Base-by-base conservation (phyloP, 2,329 filamentous ascomycete species). In the Aspergillus clavatus region DNA sequence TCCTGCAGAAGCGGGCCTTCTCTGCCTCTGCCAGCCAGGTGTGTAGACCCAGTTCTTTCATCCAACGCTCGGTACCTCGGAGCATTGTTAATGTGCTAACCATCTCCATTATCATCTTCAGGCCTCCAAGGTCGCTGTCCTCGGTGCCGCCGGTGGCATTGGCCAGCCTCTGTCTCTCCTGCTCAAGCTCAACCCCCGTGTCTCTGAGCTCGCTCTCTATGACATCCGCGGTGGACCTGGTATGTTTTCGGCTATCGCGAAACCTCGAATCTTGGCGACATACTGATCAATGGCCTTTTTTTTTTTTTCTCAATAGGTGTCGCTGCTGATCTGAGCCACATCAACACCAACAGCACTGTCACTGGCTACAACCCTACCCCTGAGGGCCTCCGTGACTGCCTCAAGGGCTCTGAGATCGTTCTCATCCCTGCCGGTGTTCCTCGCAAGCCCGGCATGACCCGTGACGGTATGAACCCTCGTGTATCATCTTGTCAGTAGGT, bases 391-490 rank as follows among this genome's bases (percentile, higher is more conserved):
- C 80, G 81, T 62, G 80, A 79, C 56, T 85, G 84, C 66, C 82
- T 98, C 71, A 86, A 87, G 77, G 90, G 81, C 68, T 78, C 89
- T 66, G 89, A 97, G 75, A 84, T 98, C 62, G 88, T 98, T 67
- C 83, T 98, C 68, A 97, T 98, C 73, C 93, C 93, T 67, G 93
- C 93, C 66, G 93, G 93, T 80, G 91, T 98, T 59, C 93, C 93
- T 69, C 89, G 93, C 78, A 96, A 96, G 83, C 93, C 93, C 71
- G 93, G 93, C 76, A 98, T 98, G 93, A 95, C 87, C 77, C 90
- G 93, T 80, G 93, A 98, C 76, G 81, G 81, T 83, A 75, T 53
- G 73, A 12, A n/a, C n/a, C 29, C n/a, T 8, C 14, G 7, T 29
- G 21, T 11, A 37, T 14, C 29, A 42, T 38, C 24, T 43, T 18